Evolutionary conservation across 2,329 filamentous ascomycete genomes (phyloP).

Genomic region (Coniochaeta sp.): DNA sequence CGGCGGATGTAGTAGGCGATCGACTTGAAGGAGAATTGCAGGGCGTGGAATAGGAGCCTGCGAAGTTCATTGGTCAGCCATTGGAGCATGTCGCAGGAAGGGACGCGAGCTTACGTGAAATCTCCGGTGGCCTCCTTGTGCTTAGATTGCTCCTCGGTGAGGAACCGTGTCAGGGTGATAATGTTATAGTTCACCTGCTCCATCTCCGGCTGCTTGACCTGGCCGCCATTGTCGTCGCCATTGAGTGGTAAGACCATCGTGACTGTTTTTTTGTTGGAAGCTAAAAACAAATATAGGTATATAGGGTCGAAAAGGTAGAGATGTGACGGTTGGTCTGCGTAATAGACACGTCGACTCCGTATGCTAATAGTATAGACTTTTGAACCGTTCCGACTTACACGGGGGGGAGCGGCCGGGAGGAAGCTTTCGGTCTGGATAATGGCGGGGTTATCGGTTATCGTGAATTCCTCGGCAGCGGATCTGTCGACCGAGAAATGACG

Average conservation of each 20-base stretch:
- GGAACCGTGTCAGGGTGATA: slow-evolving; percentile 87
- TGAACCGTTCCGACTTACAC: neutral
- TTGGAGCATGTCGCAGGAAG: neutral
- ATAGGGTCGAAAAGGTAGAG: neutral
- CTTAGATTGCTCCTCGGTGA: slow-evolving; percentile 93
- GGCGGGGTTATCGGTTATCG: slow-evolving; percentile 1
- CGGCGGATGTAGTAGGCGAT: slow-evolving; percentile 99
- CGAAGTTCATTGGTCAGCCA: slow-evolving; percentile 4
- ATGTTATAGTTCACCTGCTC: slow-evolving; percentile 95
- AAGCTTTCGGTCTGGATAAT: neutral
- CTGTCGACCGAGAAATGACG: neutral
- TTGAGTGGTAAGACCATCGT: slow-evolving; percentile 14
- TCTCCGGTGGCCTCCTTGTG: slow-evolving; percentile 93
- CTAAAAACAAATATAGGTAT: neutral
- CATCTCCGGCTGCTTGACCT: slow-evolving; percentile 40
- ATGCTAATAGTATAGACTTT: neutral
- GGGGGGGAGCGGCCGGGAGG: neutral
- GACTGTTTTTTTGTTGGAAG: neutral
- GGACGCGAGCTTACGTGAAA: slow-evolving; percentile 71
- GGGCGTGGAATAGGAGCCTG: slow-evolving; percentile 90
- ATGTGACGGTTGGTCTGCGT: neutral
- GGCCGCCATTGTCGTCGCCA: slow-evolving; percentile 14
- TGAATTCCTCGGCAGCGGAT: neutral
- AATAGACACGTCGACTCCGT: neutral
- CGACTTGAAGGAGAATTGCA: slow-evolving; percentile 99